Base-by-base conservation (phyloP, 345 rosid species). In the Rhodamnia rubescens region DNA sequence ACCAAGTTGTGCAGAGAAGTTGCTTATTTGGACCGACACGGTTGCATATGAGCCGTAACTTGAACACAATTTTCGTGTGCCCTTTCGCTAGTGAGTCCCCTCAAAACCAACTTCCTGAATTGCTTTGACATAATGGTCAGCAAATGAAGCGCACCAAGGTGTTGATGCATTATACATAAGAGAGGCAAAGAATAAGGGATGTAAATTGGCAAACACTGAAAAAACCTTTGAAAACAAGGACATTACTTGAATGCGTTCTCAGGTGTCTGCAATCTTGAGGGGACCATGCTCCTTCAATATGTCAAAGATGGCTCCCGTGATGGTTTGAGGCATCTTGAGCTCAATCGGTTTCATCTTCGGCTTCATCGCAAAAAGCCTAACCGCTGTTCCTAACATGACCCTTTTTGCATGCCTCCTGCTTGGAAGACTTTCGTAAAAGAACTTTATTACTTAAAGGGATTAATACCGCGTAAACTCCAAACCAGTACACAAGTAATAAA, bases 221-320 rank as follows among this genome's bases (percentile, higher is more conserved):
- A 24, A 54, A 27, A 78, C 22, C 1, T 59, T 59, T 59, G 55
- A 18, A 69, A 54, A n/a, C 36, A 56, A 64, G 58, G 44, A 15
- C 54, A 49, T 53, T 84, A 94, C 96, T 93, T 94, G 91, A 85
- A 95, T 89, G 47, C 85, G 91, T 44, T 95, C 96, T 96, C 97
- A 96, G 84, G 94, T 92, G 83, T 96, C 95, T 59, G 91, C 84
- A 10, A 96, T 87, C 26, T 95, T 93, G 89, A 93, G 95, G 85
- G 99, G 96, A 58, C 96, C 98, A 61, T 95, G 95, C 74, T 96
- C 98, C 87, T 96, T 96, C 61, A 96, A 88, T 26, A 95, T 86
- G 86, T 93, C 96, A 36, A 89, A 95, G 88, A 94, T 92, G 26
- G 88, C 94, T 86, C 95, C 86, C 1, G 92, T 92, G 86, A 96